Conservation (phyloP, 495 filamentous ascomycete species). For the Sphaerosporella brunnea region DNA sequence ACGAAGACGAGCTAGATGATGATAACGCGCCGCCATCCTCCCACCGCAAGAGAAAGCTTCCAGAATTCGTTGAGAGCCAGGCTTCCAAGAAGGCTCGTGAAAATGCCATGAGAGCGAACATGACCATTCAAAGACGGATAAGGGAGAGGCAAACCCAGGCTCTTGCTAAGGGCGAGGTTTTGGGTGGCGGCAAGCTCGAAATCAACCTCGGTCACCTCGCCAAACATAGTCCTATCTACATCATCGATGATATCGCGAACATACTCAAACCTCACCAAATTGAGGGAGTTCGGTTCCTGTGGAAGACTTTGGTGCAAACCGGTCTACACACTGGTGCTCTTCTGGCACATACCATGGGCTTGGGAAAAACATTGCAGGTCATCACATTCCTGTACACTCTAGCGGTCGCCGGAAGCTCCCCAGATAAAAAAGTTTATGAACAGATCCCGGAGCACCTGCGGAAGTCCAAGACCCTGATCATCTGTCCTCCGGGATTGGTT, state of each 20-base stretch:
- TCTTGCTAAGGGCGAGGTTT: neutral
- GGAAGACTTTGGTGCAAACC: slow-evolving; percentile 54
- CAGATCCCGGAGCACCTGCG: slow-evolving; percentile 53
- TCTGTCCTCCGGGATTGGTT: slow-evolving; percentile 58
- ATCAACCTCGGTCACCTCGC: slow-evolving; percentile 19
- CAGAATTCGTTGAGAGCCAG: slow-evolving; percentile 9
- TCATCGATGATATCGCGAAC: slow-evolving; percentile 33
- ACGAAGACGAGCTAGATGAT: neutral
- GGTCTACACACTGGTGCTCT: slow-evolving; percentile 52
- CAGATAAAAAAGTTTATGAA: slow-evolving; percentile 34
- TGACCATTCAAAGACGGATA: slow-evolving; percentile 2
- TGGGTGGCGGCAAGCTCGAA: neutral
- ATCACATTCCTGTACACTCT: slow-evolving; percentile 67
- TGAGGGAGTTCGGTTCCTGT: slow-evolving; percentile 70
- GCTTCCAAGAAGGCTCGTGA: slow-evolving; percentile 10
- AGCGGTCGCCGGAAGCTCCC: slow-evolving; percentile 42
- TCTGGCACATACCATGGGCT: slow-evolving; percentile 80
- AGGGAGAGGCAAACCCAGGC: neutral
- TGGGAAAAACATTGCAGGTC: slow-evolving; percentile 86
- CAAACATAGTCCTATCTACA: slow-evolving; percentile 29
- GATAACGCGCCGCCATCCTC: no score
- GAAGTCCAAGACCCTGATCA: slow-evolving; percentile 45
- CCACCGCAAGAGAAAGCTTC: slow-evolving; percentile 7
- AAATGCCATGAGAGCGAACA: neutral
- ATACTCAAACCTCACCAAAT: slow-evolving; percentile 39